Conservation (phyloP, 2,329 filamentous ascomycete genomes). For the Chaetomium strumarium region DNA sequence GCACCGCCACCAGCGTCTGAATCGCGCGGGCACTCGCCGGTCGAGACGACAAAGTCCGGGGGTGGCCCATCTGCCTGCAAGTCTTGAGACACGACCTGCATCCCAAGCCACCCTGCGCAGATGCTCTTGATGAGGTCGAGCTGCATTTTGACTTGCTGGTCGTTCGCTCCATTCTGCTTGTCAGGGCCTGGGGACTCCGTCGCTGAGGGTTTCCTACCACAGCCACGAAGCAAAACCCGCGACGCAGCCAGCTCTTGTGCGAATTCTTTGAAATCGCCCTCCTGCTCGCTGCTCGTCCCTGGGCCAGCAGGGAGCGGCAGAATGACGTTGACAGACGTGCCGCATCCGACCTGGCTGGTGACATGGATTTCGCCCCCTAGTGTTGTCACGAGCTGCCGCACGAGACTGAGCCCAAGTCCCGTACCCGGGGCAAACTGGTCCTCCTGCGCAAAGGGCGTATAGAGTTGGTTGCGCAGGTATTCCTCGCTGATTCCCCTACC, state of each 20-base stretch:
- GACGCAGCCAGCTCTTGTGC: background rate
- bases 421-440: conserved; percentile 53
- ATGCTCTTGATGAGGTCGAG: background rate
- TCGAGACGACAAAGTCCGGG: no score
- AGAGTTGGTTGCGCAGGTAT: conserved; percentile 54
- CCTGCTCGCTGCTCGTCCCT: no score
- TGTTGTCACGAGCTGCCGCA: conserved; percentile 52
- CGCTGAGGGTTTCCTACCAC: no score
- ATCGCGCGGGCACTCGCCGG: no score
- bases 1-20: no score
- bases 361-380: conserved; percentile 55
- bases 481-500: conserved; percentile 60
- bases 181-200: no score
- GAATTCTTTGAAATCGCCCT: no score
- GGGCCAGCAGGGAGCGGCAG: background rate
- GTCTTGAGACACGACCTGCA: no score
- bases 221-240: no score
- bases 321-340: conserved; percentile 24
- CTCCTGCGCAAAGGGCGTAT: conserved; percentile 59
- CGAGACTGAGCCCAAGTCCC: conserved; percentile 60
- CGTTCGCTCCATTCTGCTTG: no score
- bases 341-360: conserved; percentile 35
- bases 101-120: no score
- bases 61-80: no score
- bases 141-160: background rate